phyloP scores from a whole-genome alignment of 73 alveolate species.

The Symbiodinium natans region DNA sequence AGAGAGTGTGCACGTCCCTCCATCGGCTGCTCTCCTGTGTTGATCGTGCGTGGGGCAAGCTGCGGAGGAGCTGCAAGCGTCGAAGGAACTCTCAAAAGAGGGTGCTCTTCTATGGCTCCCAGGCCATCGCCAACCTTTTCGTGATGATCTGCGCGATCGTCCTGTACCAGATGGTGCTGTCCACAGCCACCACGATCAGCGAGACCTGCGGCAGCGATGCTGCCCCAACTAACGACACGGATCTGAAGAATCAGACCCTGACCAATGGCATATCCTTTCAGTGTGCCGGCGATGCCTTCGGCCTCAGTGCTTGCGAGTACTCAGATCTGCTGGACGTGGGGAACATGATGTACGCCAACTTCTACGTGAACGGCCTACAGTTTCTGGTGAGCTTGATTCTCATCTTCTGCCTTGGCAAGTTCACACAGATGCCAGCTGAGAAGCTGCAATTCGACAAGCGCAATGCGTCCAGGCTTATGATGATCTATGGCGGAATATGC shows the following conservation, averaged over 20 bases:
- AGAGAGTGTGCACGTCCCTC: conserved; percentile 41
- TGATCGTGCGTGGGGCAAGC: conserved; percentile 54
- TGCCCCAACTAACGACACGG: conserved; percentile 63
- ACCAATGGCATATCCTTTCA: not conserved
- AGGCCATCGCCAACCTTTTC: conserved; percentile 51
- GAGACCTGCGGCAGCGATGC: conserved; percentile 41
- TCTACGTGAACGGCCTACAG: conserved; percentile 85
- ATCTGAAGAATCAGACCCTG: not conserved
- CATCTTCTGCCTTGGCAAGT: not conserved
- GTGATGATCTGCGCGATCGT: conserved; percentile 63
- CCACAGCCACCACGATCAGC: conserved; percentile 63
- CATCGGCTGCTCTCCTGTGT: conserved; percentile 75
- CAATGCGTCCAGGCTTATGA: conserved; percentile 31
- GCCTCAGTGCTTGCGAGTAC: conserved; percentile 76
- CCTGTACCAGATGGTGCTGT: conserved; percentile 39
- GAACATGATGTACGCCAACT: conserved; percentile 92
- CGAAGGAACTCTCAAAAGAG: conserved; percentile 73
- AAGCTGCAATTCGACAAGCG: conserved; percentile 80
- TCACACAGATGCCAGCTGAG: conserved; percentile 88
- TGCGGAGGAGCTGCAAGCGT: conserved; percentile 37
- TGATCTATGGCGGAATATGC: conserved; percentile 77
- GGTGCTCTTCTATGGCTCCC: conserved; percentile 64
- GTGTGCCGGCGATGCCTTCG: conserved; percentile 53
- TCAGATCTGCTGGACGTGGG: conserved; percentile 1
- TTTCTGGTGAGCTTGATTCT: not conserved